Base-by-base conservation (phyloP, 2,329 filamentous ascomycete species). In the Fusarium mundagurra region DNA sequence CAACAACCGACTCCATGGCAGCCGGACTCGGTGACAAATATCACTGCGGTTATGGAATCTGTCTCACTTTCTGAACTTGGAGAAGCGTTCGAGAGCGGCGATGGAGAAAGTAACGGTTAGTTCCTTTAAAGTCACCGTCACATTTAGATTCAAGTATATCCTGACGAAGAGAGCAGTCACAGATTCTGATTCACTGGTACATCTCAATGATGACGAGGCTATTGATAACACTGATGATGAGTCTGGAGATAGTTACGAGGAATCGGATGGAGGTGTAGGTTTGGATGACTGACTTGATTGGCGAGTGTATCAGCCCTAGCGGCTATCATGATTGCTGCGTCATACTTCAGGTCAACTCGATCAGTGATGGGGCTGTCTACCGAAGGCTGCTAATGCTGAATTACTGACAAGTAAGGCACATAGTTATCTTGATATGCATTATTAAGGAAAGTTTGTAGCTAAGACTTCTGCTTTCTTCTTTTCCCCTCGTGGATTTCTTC, bases 11-110 rank as follows among this genome's bases (percentile, higher is more conserved):
- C 36, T 27, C 43, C 64, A 13, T 68, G 64, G 31, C 71, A 72
- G 9, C 43, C 57, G 4, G 71, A 76, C 50, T 76, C 74, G 16
- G 20, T 70, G 10, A 76, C 74, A 17, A 75, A 64, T 3, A 63
- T 75, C 6, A 69, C 73, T 11, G 33, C 31, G 16, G 59, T 51
- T 7, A 65, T 55, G 51, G 64, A 24, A 4, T 39, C 58, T 14
- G 39, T 54, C 12, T 45, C 64, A 5, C 45, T 51, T 10, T 70
- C 68, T 9, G 73, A 53, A 36, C 13, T 18, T 34, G 67, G 64
- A 48, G 55, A 62, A 13, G 34, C 34, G 27, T 41, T 57, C 10
- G 29, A 20, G 1, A 47, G 27, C 20, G 65, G 50, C 14, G 36
- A 51, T 29, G 58, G 47, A 31, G 45, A 24, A 33, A 64, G 50